phyloP scores from a whole-genome alignment of 441 rosid species.

The Eruca vesicaria region DNA sequence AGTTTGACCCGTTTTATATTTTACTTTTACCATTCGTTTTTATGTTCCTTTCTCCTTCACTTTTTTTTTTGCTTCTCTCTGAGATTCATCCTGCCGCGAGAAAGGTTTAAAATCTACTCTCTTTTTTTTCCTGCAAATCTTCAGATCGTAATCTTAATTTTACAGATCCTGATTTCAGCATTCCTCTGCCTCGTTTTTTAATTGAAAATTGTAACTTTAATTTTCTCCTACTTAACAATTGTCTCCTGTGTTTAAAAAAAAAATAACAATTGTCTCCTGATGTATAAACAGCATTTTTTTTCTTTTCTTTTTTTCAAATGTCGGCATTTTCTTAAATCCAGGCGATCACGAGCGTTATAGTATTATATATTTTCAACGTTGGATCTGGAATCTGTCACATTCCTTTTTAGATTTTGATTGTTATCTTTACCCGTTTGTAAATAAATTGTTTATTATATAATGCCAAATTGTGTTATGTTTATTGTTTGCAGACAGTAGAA shows the following conservation, averaged over 20 bases:
- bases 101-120: background rate
- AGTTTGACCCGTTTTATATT: constrained; percentile 17
- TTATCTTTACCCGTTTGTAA: background rate
- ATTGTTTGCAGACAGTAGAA: constrained; percentile 25
- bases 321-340: background rate
- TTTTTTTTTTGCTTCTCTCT: background rate
- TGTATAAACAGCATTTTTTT: no score
- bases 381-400: constrained; percentile 6
- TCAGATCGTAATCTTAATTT: background rate
- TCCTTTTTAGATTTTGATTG: background rate
- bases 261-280: no score
- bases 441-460: background rate
- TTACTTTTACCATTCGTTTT: background rate
- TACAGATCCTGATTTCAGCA: background rate
- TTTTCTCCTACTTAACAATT: no score
- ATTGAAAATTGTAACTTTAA: no score
- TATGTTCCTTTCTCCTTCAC: background rate
- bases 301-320: no score
- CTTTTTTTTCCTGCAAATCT: background rate
- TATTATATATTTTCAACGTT: background rate
- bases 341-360: background rate
- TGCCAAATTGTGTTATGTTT: constrained; percentile 9
- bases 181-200: no score
- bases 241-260: no score
- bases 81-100: background rate